phyloP scores from a whole-genome alignment of 495 filamentous ascomycete species.

The Amorphotheca resinae region DNA sequence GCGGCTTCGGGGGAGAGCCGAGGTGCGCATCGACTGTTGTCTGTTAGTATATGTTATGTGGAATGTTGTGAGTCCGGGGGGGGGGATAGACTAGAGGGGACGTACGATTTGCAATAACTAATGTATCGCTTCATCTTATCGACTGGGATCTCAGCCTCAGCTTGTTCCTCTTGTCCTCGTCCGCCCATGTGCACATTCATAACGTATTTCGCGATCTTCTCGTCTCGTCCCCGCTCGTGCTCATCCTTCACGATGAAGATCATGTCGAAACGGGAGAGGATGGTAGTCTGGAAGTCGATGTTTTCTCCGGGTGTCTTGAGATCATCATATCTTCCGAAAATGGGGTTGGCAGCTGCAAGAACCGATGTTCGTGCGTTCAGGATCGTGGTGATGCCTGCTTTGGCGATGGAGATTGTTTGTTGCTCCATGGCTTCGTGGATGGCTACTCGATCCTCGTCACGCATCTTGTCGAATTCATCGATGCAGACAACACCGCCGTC shows the following conservation, averaged over 20 bases:
- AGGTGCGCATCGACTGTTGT: conserved; percentile 73
- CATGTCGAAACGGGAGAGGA: conserved; percentile 98
- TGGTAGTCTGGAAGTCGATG: conserved; percentile 99
- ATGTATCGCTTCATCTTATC: conserved; percentile 98
- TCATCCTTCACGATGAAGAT: conserved; percentile 98
- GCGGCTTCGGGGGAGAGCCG: conserved; percentile 85
- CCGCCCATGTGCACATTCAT: conserved; percentile 97
- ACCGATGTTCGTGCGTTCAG: conserved; percentile 93
- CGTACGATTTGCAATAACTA: conserved; percentile 90
- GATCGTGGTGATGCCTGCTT: conserved; percentile 97
- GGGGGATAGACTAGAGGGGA: conserved; percentile 10
- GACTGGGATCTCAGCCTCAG: conserved; percentile 74
- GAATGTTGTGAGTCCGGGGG: not conserved
- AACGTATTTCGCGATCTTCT: conserved; percentile 90
- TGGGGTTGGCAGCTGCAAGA: conserved; percentile 90
- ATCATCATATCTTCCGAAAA: conserved; percentile 97
- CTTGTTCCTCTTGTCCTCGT: conserved; percentile 68
- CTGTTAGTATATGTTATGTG: conserved; percentile 24
- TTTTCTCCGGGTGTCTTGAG: conserved; percentile 97
- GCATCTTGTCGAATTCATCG: conserved; percentile 99
- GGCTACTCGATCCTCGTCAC: conserved; percentile 94
- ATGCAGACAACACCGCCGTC: conserved; percentile 98
- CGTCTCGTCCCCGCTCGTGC: conserved; percentile 80
- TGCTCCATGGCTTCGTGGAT: conserved; percentile 99
- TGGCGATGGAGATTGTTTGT: conserved; percentile 98